Base-by-base conservation (phyloP, 2,329 filamentous ascomycete species). In the Cephalotrichum gorgonifer region DNA sequence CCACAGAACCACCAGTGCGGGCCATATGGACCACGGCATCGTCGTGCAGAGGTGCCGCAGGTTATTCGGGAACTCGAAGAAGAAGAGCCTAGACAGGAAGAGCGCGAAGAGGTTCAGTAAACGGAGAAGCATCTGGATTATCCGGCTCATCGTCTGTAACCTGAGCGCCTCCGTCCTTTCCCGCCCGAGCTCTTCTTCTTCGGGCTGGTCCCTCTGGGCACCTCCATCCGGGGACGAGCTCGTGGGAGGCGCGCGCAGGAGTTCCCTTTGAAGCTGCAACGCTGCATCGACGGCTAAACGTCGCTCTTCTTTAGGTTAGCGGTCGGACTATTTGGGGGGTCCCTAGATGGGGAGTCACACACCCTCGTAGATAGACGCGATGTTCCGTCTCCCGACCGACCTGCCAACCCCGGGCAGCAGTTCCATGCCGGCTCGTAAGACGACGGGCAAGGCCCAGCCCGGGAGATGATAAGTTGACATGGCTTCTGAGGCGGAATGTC, bases 11-110 rank as follows among this genome's bases (percentile, higher is more conserved):
- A 27, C 41, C 9, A 43, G 41, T 12, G 41, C 22, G 22, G 41
- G 41, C 41, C 41, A 43, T 22, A 43, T 43, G 23, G 41, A 43
- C 41, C 41, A 43, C 22, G 41, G 41, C 41, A 43, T 43, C 22
- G 41, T 43, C 11, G 41, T 43, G 41, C 41, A 43, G 15, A 43
- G 20, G 14, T 43, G 41, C 41, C 41, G 41, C 41, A 43, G 23
- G 23, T 43, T 43, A 17, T 43, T 27, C 41, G 41, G 41, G 22
- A 26, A 43, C 41, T 43, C 41, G 22, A 43, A 43, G 41, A 43
- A 43, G 41, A 43, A 43, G 12, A 43, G n/a, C 9, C 41, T 12
- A 7, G 22, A n/a, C 4, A 43, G 41, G 3, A 43, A 25, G 11
- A 43, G 41, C 8, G 41, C 23, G 41, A 26, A 43, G 11, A 43